Base-by-base conservation (phyloP, 208 protist genomes). In the Leishmania gerbilli region DNA sequence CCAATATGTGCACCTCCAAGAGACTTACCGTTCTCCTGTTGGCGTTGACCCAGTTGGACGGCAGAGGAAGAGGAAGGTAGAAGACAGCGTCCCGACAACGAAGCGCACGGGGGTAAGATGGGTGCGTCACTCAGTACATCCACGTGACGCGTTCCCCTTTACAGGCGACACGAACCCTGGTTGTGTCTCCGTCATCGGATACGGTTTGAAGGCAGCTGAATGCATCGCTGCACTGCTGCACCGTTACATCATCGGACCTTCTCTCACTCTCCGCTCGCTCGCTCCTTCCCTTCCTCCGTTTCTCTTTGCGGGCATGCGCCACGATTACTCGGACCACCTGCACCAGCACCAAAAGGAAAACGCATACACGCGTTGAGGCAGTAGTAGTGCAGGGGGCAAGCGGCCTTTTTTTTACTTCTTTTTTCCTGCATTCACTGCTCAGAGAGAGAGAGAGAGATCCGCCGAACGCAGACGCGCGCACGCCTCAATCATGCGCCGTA, bases 401-500 rank as follows among this genome's bases (percentile, higher is more conserved):
- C 19, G 13, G n/a, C 67, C 51, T 45, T 74, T 80, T 37, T 40
- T 67, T 65, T 69, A 76, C 77, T 34, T 62, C 60, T 24, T 74
- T 81, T 56, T 53, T 49, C 75, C 27, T n/a, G 27, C 45, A 34
- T 60, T 77, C 15, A 37, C 24, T 31, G 21, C 71, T 58, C 11
- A 27, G 62, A 42, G 79, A 51, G 40, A 40, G 37, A 42, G 40
- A 45, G 42, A 45, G 42, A 55, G 79, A 51, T 31, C 34, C 7
- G 42, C 19, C 60, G 8, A 34, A n/a, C 72, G 21, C 40, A 49
- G 40, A 49, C 40, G 24, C 40, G 1, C 72, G 27, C 45, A 51
- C 3, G 24, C 60, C 58, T 81, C 77, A 11, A 69, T 45, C 9
- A 91, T 95, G 90, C 88, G 87, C 47, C 86, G 88, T 40, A 90